Base-by-base conservation (phyloP, 2,329 filamentous ascomycete genomes). In the Coniosporium tulheliwenetii region DNA sequence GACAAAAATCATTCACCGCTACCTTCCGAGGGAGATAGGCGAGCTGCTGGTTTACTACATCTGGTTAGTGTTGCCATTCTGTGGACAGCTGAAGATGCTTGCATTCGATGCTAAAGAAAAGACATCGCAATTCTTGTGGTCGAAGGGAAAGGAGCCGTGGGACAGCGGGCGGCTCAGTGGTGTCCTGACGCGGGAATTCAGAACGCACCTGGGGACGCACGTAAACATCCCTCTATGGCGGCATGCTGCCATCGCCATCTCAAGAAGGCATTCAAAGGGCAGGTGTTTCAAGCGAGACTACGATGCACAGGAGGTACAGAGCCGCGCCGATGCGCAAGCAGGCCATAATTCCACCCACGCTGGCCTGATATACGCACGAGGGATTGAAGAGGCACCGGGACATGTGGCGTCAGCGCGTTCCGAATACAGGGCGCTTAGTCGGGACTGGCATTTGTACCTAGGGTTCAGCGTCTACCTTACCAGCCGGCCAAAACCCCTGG, bases 1-100 rank as follows among this genome's bases (percentile, higher is more conserved):
- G 40, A 38, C 30, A 7, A 52, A 53, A 44, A 47, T 51, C 15
- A 53, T 55, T 39, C 41, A 55, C 33, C 36, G 44, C 12, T 55
- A 50, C 47, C 39, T 55, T 35, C 52, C 47, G 12, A 35, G 45
- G 12, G 48, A 54, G 45, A 45, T 54, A 1, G 43, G 48, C 12
- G 48, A 51, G 44, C 36, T 50, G 15, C 16, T 52, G 16, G 41
- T 49, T 43, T 48, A 40, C 33, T 44, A 41, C 37, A 46, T 43
- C 43, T 55, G 44, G 46, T 33, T 46, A 29, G 43, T 42, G 29
- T 13, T 39, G 30, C 45, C 40, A 19, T 47, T 46, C 34, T 15
- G 14, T 8, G 8, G 14, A 14, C 8, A 36, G 8, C 10, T 36
- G 34, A 13, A 36, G 34, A 13, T 13, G 34, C 14, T 36, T 9